Conservation (phyloP, 352 stramenopile species). For the Globisporangium uncinulatum region DNA sequence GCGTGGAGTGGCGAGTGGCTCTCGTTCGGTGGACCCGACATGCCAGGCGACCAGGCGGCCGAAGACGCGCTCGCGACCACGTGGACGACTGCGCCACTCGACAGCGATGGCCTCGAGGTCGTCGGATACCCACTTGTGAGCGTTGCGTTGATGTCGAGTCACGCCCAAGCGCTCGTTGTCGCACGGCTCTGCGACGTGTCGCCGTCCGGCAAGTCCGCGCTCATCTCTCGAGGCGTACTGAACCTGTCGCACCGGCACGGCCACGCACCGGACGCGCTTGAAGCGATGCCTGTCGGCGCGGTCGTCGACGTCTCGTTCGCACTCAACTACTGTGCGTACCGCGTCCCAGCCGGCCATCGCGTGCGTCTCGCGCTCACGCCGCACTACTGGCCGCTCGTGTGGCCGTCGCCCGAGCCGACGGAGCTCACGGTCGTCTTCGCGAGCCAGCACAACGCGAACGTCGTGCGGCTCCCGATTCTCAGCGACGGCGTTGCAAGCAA, state of each 20-base stretch:
- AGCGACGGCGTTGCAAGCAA: neutral
- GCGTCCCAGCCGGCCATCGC: slow-evolving; percentile 21
- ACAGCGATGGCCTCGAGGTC: slow-evolving; percentile 22
- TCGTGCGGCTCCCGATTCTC: slow-evolving; percentile 30
- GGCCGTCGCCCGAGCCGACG: slow-evolving; percentile 36
- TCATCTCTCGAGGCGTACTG: slow-evolving; percentile 37
- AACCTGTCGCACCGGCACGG: slow-evolving; percentile 40
- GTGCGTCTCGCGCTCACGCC: slow-evolving; percentile 32
- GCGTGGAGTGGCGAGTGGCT: slow-evolving; percentile 49
- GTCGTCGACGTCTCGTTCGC: slow-evolving; percentile 21
- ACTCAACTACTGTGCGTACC: slow-evolving; percentile 44
- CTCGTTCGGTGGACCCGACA: slow-evolving; percentile 42
- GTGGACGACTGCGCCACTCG: slow-evolving; percentile 21
- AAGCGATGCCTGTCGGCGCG: slow-evolving; percentile 27
- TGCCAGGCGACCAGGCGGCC: slow-evolving; percentile 33
- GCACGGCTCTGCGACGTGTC: slow-evolving; percentile 38
- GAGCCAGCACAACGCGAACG: slow-evolving; percentile 13
- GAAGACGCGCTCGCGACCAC: slow-evolving; percentile 31
- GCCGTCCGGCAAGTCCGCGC: slow-evolving; percentile 30
- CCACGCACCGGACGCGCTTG: slow-evolving; percentile 23
- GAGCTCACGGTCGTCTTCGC: slow-evolving; percentile 25
- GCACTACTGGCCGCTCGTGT: slow-evolving; percentile 49
- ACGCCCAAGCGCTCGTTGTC: slow-evolving; percentile 31
- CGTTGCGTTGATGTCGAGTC: slow-evolving; percentile 27
- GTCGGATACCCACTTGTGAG: slow-evolving; percentile 33